Base-by-base conservation (phyloP, 306 rosid species). In the Gastrolobium villosum region DNA sequence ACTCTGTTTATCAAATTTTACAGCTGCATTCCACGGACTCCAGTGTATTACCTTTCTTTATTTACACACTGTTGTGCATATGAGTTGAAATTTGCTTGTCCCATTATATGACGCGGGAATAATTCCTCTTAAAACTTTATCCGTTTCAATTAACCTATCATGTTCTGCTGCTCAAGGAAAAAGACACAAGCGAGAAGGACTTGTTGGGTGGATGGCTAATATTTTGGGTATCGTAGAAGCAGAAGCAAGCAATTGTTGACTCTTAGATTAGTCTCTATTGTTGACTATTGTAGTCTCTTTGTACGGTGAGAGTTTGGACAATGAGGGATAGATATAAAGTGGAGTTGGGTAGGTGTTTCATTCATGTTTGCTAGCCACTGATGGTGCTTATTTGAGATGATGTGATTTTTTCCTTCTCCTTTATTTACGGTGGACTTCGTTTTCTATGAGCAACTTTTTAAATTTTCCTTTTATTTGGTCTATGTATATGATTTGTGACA, bases 381-480 rank as follows among this genome's bases (percentile, higher is more conserved):
- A n/a, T n/a, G n/a, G n/a, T n/a, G n/a, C n/a, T n/a, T n/a, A n/a
- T n/a, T n/a, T n/a, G n/a, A n/a, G n/a, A n/a, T n/a, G n/a, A n/a
- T n/a, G n/a, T n/a, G n/a, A n/a, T n/a, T n/a, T n/a, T n/a, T n/a
- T n/a, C n/a, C n/a, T n/a, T n/a, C n/a, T n/a, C n/a, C n/a, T n/a
- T n/a, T 76, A 59, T 69, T 30, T 11, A 49, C 59, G 7, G 56
- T 77, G 82, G 61, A 63, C 3, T 68, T 82, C 86, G 3, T 76
- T 76, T 82, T 82, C 79, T 53, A 43, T 36, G 0, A 76, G 43
- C 85, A 48, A 46, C 65, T 70, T 62, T 34, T 13, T 31, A 30
- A 39, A 15, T n/a, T n/a, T n/a, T 34, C 37, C 36, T 71, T 36
- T 60, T 50, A 15, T 40, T 37, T 36, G 11, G n/a, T n/a, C n/a